Evolutionary conservation across 2,329 filamentous ascomycete genomes (phyloP).

Genomic region (Pseudonectria buxi): DNA sequence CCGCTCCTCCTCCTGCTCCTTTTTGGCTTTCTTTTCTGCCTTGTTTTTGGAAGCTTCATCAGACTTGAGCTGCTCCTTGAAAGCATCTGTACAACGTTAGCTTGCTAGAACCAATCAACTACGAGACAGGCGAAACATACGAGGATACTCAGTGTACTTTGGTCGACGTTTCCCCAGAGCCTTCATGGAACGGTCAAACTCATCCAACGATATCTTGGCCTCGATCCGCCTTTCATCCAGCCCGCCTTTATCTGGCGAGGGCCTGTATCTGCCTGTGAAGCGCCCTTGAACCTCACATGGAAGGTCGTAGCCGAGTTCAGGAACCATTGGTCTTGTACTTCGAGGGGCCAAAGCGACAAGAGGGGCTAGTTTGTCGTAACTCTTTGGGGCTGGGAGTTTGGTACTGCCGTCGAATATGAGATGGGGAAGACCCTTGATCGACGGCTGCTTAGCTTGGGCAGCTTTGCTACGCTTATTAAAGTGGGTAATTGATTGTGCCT

Average conservation of each 20-base stretch:
- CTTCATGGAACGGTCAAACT: conserved; percentile 37
- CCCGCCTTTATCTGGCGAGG: conserved; percentile 31
- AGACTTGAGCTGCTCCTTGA: conserved; percentile 40
- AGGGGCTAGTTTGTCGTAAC: conserved; percentile 38
- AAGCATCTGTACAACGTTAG: conserved; percentile 26
- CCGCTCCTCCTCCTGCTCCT: conserved; percentile 33
- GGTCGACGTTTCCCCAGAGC: conserved; percentile 35
- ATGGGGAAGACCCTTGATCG: conserved; percentile 33
- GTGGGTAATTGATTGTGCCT: conserved; percentile 29
- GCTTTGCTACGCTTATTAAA: conserved; percentile 32
- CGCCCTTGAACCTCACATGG: conserved; percentile 39
- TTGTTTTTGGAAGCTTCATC: conserved; percentile 41
- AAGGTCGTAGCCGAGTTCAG: conserved; percentile 32
- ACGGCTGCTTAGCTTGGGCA: conserved; percentile 31
- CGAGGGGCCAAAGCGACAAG: conserved; percentile 35
- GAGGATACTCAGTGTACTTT: conserved; percentile 41
- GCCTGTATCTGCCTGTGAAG: conserved; percentile 35
- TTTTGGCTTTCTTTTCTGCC: conserved; percentile 39
- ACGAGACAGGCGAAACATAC: conserved; percentile 15
- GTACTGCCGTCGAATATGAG: conserved; percentile 31
- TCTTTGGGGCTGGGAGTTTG: conserved; percentile 38
- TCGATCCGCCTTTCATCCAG: conserved; percentile 36
- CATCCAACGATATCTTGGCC: conserved; percentile 32
- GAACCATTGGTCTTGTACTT: conserved; percentile 32
- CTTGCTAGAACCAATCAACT: not conserved